Conservation (phyloP, 176 grass and related monocot genomes). For the Bonia amplexicaulis region DNA sequence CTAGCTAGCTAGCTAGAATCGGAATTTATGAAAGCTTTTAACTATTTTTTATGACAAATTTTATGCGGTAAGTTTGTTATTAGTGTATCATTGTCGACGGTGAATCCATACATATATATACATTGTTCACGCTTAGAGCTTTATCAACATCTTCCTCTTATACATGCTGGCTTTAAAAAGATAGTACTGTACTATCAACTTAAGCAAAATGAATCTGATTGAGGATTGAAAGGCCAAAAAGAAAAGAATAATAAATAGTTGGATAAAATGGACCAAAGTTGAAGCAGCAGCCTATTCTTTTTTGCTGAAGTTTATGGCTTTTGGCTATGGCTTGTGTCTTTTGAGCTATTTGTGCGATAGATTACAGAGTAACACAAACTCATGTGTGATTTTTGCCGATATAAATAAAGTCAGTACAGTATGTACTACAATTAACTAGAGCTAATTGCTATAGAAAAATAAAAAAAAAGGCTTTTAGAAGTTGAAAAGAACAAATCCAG, state of each 20-base stretch:
- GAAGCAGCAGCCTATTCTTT: no score
- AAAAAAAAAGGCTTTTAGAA: no score
- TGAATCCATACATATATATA: background rate
- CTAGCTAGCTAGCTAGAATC: background rate
- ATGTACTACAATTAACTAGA: no score
- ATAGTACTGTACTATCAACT: background rate
- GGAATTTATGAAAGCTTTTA: background rate
- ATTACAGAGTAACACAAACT: no score
- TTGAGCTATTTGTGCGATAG: no score
- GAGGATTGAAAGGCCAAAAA: background rate
- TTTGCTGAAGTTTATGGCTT: no score
- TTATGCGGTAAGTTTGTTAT: no score
- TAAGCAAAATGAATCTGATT: background rate
- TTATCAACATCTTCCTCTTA: background rate
- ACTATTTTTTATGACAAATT: background rate
- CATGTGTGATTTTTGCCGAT: no score
- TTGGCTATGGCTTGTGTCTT: no score
- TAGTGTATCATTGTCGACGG: background rate
- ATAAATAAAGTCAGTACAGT: no score
- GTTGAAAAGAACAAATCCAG: no score
- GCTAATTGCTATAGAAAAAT: no score
- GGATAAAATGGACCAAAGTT: background rate
- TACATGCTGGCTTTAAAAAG: background rate
- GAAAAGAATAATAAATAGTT: background rate
- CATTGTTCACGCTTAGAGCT: background rate